Evolutionary conservation across 2,329 filamentous ascomycete species (phyloP), one percentile per base, ranked within the genome.

Genomic region (Diaporthe humulicola): DNA sequence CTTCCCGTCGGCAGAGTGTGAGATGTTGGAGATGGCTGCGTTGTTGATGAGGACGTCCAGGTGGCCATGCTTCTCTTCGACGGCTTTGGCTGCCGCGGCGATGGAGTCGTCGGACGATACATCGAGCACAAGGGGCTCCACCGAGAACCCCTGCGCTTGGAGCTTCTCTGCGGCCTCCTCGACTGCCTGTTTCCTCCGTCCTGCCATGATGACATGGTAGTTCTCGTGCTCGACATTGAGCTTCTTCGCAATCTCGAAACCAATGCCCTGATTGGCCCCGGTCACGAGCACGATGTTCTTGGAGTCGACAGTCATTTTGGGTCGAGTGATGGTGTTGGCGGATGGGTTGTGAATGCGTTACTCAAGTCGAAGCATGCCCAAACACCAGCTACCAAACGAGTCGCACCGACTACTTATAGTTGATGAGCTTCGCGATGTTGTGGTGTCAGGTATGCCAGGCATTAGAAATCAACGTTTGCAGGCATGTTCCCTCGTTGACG

Each of bases 211-310:
- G 71, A 87, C 78, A 74, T 85, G 81, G 77, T 86, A 86, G 71
- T 81, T 79, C 19, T 78, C 76, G 60, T 81, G 78, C 19, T 83
- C 82, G 28, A 80, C 78, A 12, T 82, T 80, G 28, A 88, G 79
- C 48, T 85, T 83, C 73, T 84, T 83, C 28, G 83, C 81, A 9
- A 81, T 83, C 72, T 85, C 84, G 75, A 84, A 85, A 66, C 86
- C 86, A 28, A 87, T 83, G 60, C 85, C 85, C 76, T 83, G 81
- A 77, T 86, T 87, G 48, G 82, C 84, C 9, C 85, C 85, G 8
- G 84, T 84, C 58, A 86, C 78, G 58, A 86, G 81, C 61, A 81
- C 76, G 40, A 77, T 73, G 15, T 69, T 75, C 48, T 72, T 72
- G 28, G 70, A 56, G 50, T 75, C 71, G 57, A 25, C 48, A 58